phyloP scores from a whole-genome alignment of 768 basidiomycete species.

The Kondoa malvinella region DNA sequence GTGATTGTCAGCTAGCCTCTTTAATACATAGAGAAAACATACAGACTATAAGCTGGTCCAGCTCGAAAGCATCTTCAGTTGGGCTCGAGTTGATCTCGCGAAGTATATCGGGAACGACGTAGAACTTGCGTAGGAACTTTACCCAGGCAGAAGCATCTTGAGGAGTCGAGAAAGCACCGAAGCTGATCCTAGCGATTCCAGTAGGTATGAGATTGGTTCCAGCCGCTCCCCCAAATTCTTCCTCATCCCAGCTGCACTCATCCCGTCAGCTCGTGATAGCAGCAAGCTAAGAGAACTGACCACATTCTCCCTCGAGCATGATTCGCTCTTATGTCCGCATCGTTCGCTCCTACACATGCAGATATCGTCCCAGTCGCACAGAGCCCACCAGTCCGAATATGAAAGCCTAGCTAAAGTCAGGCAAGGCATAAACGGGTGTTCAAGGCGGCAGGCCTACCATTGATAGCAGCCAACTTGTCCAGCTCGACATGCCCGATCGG shows the following conservation, averaged over 20 bases:
- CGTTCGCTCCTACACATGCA: slow-evolving; percentile 10
- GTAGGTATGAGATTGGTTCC: slow-evolving; percentile 8
- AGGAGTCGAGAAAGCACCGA: slow-evolving; percentile 21
- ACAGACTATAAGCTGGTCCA: slow-evolving; percentile 12
- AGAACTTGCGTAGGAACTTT: slow-evolving; percentile 22
- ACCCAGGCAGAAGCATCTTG: slow-evolving; percentile 22
- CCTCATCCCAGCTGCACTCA: slow-evolving; percentile 23
- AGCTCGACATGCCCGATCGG: slow-evolving; percentile 22
- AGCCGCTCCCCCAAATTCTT: slow-evolving; percentile 6
- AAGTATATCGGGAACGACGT: slow-evolving; percentile 15
- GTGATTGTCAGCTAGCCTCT: too few species aligned
- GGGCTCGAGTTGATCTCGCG: too few species aligned
- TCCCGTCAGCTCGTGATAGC: slow-evolving; percentile 3
- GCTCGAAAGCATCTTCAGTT: background rate
- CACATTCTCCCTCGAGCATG: background rate
- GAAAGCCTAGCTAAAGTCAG: slow-evolving; percentile 8
- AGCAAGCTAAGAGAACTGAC: background rate
- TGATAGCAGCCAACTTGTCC: slow-evolving; percentile 22
- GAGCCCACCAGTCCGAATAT: slow-evolving; percentile 23
- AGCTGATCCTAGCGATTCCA: slow-evolving; percentile 21
- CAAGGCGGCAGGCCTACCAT: slow-evolving; percentile 6
- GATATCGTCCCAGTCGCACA: slow-evolving; percentile 24
- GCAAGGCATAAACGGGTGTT: background rate
- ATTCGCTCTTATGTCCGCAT: slow-evolving; percentile 17
- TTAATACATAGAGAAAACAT: background rate